phyloP scores from a whole-genome alignment of 306 rosid species.

The Cicer judaicum region DNA sequence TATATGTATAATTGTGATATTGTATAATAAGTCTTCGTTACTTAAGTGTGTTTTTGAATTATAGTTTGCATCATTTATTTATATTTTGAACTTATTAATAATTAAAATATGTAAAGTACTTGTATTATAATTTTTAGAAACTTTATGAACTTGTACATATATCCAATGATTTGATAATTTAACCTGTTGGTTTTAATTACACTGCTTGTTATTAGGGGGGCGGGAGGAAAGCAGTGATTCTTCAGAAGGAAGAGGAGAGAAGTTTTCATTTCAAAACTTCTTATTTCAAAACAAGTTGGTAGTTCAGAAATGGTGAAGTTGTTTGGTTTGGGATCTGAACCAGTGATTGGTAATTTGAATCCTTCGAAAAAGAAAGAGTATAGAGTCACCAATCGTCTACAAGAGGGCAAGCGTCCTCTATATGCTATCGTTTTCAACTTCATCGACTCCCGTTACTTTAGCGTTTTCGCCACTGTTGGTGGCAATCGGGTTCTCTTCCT shows the following conservation, averaged over 20 bases:
- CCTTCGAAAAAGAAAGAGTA: conserved; percentile 71
- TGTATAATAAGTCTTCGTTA: neutral
- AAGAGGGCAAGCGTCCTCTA: conserved; percentile 89
- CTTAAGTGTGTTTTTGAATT: neutral
- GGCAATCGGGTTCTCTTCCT: conserved; percentile 66
- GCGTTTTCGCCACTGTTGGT: conserved; percentile 91
- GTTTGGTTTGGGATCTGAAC: conserved; percentile 70
- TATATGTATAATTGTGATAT: neutral
- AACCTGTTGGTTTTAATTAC: conserved; percentile 2
- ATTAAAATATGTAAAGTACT: conserved; percentile 1
- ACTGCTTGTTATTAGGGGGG: neutral
- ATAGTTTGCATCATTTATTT: conserved; percentile 11
- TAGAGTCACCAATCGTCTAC: conserved; percentile 86
- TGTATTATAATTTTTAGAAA: neutral
- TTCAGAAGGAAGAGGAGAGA: conserved; percentile 13
- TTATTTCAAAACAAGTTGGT: conserved; percentile 16
- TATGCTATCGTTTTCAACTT: conserved; percentile 92
- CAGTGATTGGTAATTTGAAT: conserved; percentile 69
- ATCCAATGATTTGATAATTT: neutral
- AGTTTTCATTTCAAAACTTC: neutral
- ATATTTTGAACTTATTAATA: neutral
- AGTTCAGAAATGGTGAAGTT: conserved; percentile 54
- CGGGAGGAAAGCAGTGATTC: neutral
- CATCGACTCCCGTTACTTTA: conserved; percentile 80
- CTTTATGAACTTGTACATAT: conserved; percentile 4